phyloP scores from a whole-genome alignment of 2,329 filamentous ascomycete species.

The Dothideomycetes sp. region DNA sequence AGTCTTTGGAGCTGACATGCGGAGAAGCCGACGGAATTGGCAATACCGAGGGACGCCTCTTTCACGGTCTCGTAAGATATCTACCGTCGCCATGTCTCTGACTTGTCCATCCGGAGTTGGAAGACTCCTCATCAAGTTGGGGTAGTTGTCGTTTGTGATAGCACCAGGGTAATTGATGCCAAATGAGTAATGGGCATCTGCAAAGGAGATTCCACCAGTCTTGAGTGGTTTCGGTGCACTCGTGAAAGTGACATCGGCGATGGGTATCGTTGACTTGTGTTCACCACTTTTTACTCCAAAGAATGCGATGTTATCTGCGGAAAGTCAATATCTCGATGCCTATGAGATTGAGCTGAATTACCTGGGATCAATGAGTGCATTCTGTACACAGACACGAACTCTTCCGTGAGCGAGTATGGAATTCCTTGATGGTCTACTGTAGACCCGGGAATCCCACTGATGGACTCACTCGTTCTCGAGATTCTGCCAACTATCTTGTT shows the following conservation, averaged over 20 bases:
- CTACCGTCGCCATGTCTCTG: constrained; percentile 38
- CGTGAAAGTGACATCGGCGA: constrained; percentile 27
- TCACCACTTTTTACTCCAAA: constrained; percentile 24
- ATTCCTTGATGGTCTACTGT: constrained; percentile 29
- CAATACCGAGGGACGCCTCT: constrained; percentile 40
- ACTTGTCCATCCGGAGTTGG: constrained; percentile 33
- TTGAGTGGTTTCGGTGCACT: constrained; percentile 28
- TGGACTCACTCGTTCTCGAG: constrained; percentile 29
- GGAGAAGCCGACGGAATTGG: constrained; percentile 37
- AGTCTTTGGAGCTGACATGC: constrained; percentile 27
- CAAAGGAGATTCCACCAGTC: constrained; percentile 23
- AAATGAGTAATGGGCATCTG: constrained; percentile 38
- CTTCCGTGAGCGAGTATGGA: constrained; percentile 36
- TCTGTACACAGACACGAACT: constrained; percentile 38
- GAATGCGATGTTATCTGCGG: constrained; percentile 27
- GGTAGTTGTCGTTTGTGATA: constrained; percentile 34
- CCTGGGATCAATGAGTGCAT: constrained; percentile 34
- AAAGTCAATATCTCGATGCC: background rate
- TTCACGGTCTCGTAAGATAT: constrained; percentile 40
- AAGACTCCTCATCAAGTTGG: constrained; percentile 34
- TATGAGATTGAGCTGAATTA: background rate
- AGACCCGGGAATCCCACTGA: constrained; percentile 35
- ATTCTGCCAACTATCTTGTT: constrained; percentile 34
- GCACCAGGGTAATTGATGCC: constrained; percentile 42
- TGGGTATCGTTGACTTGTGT: constrained; percentile 25